Evolutionary conservation across 73 alveolate genomes (phyloP).

Genomic region (Uronychia setigera): DNA sequence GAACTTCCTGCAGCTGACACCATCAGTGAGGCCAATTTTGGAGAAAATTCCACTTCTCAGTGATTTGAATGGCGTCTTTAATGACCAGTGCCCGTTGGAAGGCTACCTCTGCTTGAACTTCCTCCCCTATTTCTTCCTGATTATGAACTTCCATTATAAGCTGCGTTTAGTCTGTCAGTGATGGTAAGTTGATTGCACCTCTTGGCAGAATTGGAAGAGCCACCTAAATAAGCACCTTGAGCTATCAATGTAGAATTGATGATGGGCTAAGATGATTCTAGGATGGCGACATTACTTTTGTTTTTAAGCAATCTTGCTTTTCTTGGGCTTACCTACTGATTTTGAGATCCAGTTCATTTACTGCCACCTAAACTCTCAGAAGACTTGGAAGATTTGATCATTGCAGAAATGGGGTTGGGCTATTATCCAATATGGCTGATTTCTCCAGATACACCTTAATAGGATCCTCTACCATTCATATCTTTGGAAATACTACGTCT

Average conservation of each 20-base stretch:
- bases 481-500: no score
- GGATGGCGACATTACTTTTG: background rate
- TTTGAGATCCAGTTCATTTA: no score
- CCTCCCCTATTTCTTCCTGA: background rate
- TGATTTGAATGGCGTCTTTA: no score
- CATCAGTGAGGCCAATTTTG: background rate
- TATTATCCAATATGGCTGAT: no score
- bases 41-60: background rate
- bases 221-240: no score
- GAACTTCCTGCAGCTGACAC: no score
- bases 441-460: no score
- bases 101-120: background rate
- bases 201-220: no score
- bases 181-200: background rate
- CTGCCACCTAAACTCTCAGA: no score
- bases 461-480: no score
- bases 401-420: no score
- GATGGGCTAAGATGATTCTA: background rate
- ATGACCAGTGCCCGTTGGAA: background rate
- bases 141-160: background rate
- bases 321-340: background rate
- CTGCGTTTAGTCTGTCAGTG: background rate
- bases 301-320: background rate
- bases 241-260: background rate
- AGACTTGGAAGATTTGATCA: no score